Evolutionary conservation across 345 rosid genomes (phyloP).

Genomic region (Streptanthus diversifolius): DNA sequence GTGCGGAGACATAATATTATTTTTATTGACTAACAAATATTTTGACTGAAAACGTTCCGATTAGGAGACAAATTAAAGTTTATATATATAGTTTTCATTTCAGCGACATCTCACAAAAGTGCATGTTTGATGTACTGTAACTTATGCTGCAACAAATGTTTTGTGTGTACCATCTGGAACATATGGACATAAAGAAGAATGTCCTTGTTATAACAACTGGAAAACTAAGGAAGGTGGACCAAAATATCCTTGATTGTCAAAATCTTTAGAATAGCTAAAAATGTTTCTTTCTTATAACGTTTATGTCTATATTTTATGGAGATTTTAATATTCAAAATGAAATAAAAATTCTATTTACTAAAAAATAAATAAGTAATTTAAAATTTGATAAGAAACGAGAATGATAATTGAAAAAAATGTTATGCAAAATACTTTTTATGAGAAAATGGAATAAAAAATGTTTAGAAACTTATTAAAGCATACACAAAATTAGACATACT

Average conservation of each 20-base stretch:
- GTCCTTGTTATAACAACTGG: conserved; percentile 42
- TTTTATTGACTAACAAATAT: not conserved
- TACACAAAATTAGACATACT: too few relatives aligned
- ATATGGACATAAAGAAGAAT: conserved; percentile 39
- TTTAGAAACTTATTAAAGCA: too few relatives aligned
- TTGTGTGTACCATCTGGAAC: conserved; percentile 44
- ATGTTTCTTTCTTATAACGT: too few relatives aligned
- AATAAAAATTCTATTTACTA: too few relatives aligned
- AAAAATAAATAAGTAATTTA: too few relatives aligned
- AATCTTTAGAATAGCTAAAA: too few relatives aligned
- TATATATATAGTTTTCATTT: not conserved
- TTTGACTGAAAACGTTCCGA: not conserved
- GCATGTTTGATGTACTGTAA: conserved; percentile 35
- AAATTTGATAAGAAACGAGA: too few relatives aligned
- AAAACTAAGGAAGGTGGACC: conserved; percentile 35
- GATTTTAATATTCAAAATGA: too few relatives aligned
- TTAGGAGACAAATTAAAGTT: not conserved
- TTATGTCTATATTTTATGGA: too few relatives aligned
- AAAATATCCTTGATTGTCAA: conserved; percentile 33
- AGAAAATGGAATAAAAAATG: too few relatives aligned
- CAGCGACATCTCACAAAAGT: conserved; percentile 23
- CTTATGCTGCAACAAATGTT: conserved; percentile 34
- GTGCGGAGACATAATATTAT: not conserved
- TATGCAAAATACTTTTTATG: too few relatives aligned
- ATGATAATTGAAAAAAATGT: too few relatives aligned